Evolutionary conservation across 2,329 filamentous ascomycete genomes (phyloP).

Genomic region (Parascedosporium putredinis): DNA sequence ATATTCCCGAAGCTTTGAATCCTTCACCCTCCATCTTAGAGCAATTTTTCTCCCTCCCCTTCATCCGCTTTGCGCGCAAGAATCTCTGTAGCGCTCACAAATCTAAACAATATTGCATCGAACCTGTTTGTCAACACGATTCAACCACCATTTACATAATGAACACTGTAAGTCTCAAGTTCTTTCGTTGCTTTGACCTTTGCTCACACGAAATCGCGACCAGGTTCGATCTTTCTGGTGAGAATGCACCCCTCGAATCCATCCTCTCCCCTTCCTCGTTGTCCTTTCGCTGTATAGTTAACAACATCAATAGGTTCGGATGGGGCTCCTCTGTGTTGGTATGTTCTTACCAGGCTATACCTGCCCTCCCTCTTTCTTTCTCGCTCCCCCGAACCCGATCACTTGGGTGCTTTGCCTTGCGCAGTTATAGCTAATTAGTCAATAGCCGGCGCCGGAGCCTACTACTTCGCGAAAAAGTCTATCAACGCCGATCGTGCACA

Average conservation of each 20-base stretch:
- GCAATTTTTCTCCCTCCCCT: no score
- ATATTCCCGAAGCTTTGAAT: no score
- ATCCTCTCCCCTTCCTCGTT: not conserved
- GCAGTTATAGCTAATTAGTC: constrained; percentile 12
- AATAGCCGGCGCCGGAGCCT: constrained; percentile 80
- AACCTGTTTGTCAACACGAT: not conserved
- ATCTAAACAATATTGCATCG: not conserved
- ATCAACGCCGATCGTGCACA: constrained; percentile 83
- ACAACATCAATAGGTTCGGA: constrained; percentile 54
- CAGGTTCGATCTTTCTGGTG: not conserved
- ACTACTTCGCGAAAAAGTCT: constrained; percentile 88
- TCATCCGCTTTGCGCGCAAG: not conserved
- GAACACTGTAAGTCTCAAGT: not conserved
- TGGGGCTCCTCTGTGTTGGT: constrained; percentile 88
- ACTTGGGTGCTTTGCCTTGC: no score
- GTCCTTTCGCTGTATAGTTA: not conserved
- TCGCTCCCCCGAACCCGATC: not conserved
- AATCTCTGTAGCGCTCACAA: not conserved
- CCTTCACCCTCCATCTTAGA: no score
- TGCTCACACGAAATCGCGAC: not conserved
- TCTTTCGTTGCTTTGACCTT: not conserved
- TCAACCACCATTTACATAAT: not conserved
- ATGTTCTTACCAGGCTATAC: constrained; percentile 23
- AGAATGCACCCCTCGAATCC: not conserved
- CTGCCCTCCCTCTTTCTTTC: not conserved